Base-by-base conservation (phyloP, 2,329 filamentous ascomycete genomes). In the Thelonectria blattea region DNA sequence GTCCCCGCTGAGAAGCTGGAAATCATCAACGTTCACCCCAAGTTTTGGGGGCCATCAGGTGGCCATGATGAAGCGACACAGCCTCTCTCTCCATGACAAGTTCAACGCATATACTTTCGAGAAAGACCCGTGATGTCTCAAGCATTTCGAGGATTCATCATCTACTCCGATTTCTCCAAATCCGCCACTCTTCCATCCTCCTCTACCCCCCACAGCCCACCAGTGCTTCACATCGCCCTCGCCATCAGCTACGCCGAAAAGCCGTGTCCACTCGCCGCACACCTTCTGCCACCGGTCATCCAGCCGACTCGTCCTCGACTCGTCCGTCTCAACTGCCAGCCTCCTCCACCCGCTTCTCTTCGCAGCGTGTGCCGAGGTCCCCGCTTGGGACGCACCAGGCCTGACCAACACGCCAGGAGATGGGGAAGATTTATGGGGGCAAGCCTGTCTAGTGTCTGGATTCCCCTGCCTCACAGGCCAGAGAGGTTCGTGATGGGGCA, bases 161-260 rank as follows among this genome's bases (percentile, higher is more conserved):
- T 46, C 42, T 3, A 22, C 18, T 24, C 42, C 18, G 6, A 24
- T 9, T 27, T 30, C 45, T 47, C 45, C 20, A 30, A 47, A 17
- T 17, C 18, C 9, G 22, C 18, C 54, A 20, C 20, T 30, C 32
- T 18, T 14, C 14, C 17, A 24, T 22, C 27, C 9, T 17, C 34
- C 18, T 18, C 22, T 5, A 6, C 39, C 46, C 47, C 24, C 43
- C 43, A 52, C 56, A 61, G 48, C 27, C 48, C 6, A 17, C 15
- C 7, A 2, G 11, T 15, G 11, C 34, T 37, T 43, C 41, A 43
- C 17, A 5, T 37, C 34, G 34, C 43, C 54, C 64, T 71, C 68
- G 68, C 64, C 64, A 61, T 45, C 55, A 71, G 67, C 67, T 71
- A 66, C 61, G 61, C 68, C 68, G 68, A 71, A 65, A 58, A 51